Evolutionary conservation across 140 eudicot species (phyloP).

Genomic region (Bidens hawaiensis): DNA sequence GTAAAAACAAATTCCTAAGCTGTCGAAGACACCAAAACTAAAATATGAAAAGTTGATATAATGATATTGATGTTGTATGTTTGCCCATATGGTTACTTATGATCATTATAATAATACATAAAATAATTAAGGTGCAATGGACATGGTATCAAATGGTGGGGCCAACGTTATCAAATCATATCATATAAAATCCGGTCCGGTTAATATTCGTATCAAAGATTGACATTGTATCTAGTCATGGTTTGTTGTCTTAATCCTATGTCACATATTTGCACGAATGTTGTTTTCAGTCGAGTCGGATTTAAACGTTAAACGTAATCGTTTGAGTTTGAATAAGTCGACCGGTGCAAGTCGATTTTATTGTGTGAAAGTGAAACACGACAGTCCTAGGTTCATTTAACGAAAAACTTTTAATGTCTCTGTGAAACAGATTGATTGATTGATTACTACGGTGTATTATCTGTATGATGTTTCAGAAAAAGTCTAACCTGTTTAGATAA

Average conservation of each 20-base stretch:
- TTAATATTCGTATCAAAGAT: conserved; percentile 19
- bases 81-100: conserved; percentile 6
- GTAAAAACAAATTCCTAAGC: neutral
- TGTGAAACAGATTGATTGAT: too few relatives aligned
- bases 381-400: neutral
- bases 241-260: conserved; percentile 21
- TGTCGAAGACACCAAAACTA: neutral
- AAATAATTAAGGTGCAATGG: conserved; percentile 27
- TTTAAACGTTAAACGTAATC: neutral
- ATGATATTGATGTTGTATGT: conserved; percentile 7
- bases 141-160: conserved; percentile 20
- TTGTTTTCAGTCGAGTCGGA: neutral
- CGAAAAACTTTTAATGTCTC: neutral
- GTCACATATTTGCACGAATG: conserved; percentile 17
- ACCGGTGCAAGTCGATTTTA: neutral
- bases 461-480: too few relatives aligned
- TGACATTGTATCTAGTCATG: conserved; percentile 23
- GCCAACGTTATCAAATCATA: conserved; percentile 16
- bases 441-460: too few relatives aligned
- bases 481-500: too few relatives aligned
- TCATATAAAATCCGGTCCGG: conserved; percentile 14
- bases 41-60: too few relatives aligned
- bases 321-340: too few relatives aligned
- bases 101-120: neutral
- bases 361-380: neutral